These are phyloP conservation scores for Fraxinus pennsylvanica DNA, from an alignment of 257 asterid species.

Conservation along the genomic window DNA sequence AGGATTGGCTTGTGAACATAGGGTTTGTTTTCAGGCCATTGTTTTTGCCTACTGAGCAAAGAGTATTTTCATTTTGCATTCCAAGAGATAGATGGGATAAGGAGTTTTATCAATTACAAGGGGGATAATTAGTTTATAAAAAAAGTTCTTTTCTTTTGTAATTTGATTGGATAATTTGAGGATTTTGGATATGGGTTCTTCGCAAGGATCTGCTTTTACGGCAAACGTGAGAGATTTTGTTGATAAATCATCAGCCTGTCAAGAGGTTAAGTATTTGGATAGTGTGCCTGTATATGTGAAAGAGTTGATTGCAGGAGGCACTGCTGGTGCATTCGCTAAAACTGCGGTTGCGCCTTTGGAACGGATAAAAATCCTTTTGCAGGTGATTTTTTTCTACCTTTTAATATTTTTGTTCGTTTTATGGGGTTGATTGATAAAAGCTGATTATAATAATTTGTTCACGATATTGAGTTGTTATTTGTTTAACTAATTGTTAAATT, in stretches of 20 bases:
- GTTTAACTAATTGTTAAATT: neutral
- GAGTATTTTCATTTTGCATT: slow-evolving; percentile 48
- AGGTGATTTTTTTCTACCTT: slow-evolving; percentile 46
- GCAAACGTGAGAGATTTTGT: slow-evolving; percentile 61
- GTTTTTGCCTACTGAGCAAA: slow-evolving; percentile 53
- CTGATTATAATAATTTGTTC: neutral
- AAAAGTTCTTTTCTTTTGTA: neutral
- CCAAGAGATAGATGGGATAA: slow-evolving; percentile 85
- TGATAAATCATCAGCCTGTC: slow-evolving; percentile 51
- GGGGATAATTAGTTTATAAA: slow-evolving; percentile 47
- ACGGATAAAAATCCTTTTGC: slow-evolving; percentile 86
- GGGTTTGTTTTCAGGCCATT: slow-evolving; percentile 82
- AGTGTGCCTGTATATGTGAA: slow-evolving; percentile 75
- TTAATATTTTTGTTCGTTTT: neutral
- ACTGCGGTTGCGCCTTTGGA: slow-evolving; percentile 95
- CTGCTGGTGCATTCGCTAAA: slow-evolving; percentile 94
- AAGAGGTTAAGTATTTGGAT: slow-evolving; percentile 57
- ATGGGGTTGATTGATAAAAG: neutral
- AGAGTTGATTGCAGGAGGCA: slow-evolving; percentile 97
- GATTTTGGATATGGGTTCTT: slow-evolving; percentile 54
- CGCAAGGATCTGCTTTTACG: slow-evolving; percentile 72
- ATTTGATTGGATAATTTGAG: slow-evolving; percentile 28
- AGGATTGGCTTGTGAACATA: slow-evolving; percentile 76
- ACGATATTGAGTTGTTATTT: neutral
- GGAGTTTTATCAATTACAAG: slow-evolving; percentile 76